Evolutionary conservation across 306 rosid genomes (phyloP), one percentile per base, ranked within the genome.

Genomic region (Malus orientalis): DNA sequence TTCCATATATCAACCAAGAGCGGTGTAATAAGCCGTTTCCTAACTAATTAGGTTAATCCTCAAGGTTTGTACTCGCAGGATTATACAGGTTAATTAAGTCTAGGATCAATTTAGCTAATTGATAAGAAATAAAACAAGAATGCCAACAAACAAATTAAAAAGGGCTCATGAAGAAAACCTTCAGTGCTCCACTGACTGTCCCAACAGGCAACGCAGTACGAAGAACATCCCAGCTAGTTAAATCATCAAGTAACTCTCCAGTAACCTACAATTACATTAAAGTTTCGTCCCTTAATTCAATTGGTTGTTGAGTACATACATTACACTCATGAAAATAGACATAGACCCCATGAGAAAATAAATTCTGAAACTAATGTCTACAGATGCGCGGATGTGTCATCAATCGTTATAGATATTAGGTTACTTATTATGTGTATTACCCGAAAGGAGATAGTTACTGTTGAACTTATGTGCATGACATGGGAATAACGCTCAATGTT

Each of bases 101-200:
- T 64, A 14, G 42, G 25, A 16, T 42, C 13, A 5, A 32, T 42
- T 1, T 18, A 11, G 11, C 42, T 59, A 19, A 19, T 6, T 5
- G 19, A 44, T 13, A 45, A 62, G 45, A 74, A 45, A 63, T 38
- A n/a, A 79, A 73, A 25, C 67, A 74, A 44, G 12, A 10, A 42
- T n/a, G 54, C 64, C 61, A 68, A 49, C 22, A 74, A n/a, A 23
- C 38, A 25, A 19, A n/a, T 49, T 67, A 62, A 19, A 74, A 11
- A 57, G 33, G 74, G 76, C 44, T 45, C 58, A 33, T 32, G 68
- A 53, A 65, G 25, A 57, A 71, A 80, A 91, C 96, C 99, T 95
- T 95, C 1, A 96, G 99, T 36, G 99, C 99, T 81, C 99, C 99
- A 11, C 99, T 96, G 71, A 96, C 99, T 47, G 99, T 96, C 74